Percentiles rank a stretch among this genome's conserved stretches.
phyloP scores from a whole-genome alignment of 2,329 filamentous ascomycete species.

The Aspergillus jensenii region DNA sequence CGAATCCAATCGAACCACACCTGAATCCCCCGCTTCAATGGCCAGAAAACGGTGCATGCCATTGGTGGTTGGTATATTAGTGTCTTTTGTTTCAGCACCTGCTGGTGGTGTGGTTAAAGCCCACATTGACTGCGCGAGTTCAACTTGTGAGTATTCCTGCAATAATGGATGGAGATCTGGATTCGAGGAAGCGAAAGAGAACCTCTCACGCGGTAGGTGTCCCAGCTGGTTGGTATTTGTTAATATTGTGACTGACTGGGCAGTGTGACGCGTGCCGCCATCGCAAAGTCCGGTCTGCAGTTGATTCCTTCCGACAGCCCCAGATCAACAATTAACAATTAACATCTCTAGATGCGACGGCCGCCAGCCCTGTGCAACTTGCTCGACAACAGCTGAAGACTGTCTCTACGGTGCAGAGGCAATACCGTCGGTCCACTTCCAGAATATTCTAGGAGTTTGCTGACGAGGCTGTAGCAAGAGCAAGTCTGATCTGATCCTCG shows the following conservation, averaged over 20 bases:
- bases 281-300: conserved; percentile 49
- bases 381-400: conserved; percentile 20
- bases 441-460: too few relatives aligned
- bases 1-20: background rate
- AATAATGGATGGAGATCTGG: conserved; percentile 6
- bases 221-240: too few relatives aligned
- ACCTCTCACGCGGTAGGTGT: conserved; percentile 26
- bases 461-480: conserved; percentile 38
- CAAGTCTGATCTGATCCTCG: conserved; percentile 54
- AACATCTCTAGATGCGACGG: conserved; percentile 47
- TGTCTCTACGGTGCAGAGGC: conserved; percentile 32
- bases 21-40: background rate
- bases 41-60: background rate
- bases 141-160: background rate
- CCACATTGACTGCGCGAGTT: background rate
- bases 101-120: background rate
- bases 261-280: conserved; percentile 51
- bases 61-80: conserved; percentile 3
- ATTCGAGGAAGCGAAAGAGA: conserved; percentile 25
- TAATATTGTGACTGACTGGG: background rate
- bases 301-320: conserved; percentile 18
- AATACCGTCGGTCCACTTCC: conserved; percentile 21
- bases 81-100: too few relatives aligned
- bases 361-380: conserved; percentile 43
- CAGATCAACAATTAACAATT: background rate